Evolutionary conservation across 139 green algal species (phyloP).

Genomic region (Chlorella vulgaris): DNA sequence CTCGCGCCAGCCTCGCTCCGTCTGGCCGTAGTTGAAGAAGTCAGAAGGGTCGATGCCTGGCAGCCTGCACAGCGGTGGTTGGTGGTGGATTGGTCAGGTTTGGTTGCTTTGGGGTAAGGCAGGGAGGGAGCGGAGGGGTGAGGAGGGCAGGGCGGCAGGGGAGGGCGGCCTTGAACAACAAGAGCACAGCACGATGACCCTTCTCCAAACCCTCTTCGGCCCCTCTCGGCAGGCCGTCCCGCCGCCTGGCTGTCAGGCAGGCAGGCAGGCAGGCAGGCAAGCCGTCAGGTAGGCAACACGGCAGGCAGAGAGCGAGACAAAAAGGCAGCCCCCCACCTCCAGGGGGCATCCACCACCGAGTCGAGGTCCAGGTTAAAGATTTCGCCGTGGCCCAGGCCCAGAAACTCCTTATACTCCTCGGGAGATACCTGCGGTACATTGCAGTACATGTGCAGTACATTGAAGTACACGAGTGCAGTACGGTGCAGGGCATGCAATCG

Average conservation of each 20-base stretch:
- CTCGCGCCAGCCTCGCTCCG: slow-evolving; percentile 69
- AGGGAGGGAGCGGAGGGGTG: neutral
- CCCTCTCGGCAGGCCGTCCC: too few relatives aligned
- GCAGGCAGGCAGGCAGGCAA: too few relatives aligned
- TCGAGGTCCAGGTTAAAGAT: slow-evolving; percentile 87
- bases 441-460: neutral
- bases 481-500: too few relatives aligned
- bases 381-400: slow-evolving; percentile 85
- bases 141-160: too few relatives aligned
- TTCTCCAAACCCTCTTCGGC: too few relatives aligned
- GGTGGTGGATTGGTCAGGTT: neutral
- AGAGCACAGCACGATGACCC: too few relatives aligned
- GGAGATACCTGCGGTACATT: slow-evolving; percentile 27
- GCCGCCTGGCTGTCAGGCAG: too few relatives aligned
- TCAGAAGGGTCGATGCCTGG: slow-evolving; percentile 71
- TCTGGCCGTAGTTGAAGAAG: slow-evolving; percentile 92
- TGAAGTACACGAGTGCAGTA: too few relatives aligned
- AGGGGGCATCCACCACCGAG: slow-evolving; percentile 76
- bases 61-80: slow-evolving; percentile 36
- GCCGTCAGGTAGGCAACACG: too few relatives aligned
- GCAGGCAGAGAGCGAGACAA: too few relatives aligned
- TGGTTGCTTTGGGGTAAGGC: neutral
- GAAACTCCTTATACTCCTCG: slow-evolving; percentile 92
- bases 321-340: slow-evolving; percentile 41
- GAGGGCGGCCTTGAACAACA: too few relatives aligned